A percentile compares a stretch with the other conserved stretches of the same genome.
Conservation (phyloP, 257 asterid genomes). For the Nicotiana sylvestris region DNA sequence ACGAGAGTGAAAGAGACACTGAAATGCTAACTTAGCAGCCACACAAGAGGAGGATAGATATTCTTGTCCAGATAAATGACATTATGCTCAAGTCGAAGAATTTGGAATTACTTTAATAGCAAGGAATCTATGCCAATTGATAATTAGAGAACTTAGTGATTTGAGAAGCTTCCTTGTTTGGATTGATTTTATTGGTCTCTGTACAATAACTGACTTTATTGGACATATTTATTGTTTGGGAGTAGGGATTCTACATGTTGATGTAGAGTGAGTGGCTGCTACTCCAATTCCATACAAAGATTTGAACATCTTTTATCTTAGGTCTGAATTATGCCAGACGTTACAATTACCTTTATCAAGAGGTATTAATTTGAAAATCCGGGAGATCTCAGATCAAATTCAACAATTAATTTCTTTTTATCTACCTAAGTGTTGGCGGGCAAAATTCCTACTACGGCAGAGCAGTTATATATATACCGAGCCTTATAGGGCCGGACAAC, state of each 20-base stretch:
- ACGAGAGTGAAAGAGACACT: not conserved
- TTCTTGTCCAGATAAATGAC: not conserved
- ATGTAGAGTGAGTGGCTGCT: not conserved
- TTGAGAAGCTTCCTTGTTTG: not conserved
- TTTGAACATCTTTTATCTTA: not conserved
- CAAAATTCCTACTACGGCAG: too few species aligned
- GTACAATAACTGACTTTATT: not conserved
- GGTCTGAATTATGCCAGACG: too few species aligned
- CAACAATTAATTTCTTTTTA: too few species aligned
- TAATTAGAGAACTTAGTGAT: not conserved
- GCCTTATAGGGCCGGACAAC: too few species aligned
- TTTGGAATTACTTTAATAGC: not conserved
- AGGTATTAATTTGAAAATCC: too few species aligned
- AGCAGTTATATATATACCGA: too few species aligned
- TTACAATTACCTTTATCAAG: too few species aligned
- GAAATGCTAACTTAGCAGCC: not conserved
- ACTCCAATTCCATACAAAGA: not conserved
- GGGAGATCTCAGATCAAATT: too few species aligned
- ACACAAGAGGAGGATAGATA: not conserved
- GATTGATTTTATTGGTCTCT: not conserved
- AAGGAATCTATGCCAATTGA: not conserved
- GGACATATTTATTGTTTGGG: too few species aligned
- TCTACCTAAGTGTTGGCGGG: too few species aligned
- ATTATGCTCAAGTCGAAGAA: not conserved
- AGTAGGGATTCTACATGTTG: not conserved